phyloP scores from a whole-genome alignment of 495 filamentous ascomycete species.

The Penicillium arizonense region DNA sequence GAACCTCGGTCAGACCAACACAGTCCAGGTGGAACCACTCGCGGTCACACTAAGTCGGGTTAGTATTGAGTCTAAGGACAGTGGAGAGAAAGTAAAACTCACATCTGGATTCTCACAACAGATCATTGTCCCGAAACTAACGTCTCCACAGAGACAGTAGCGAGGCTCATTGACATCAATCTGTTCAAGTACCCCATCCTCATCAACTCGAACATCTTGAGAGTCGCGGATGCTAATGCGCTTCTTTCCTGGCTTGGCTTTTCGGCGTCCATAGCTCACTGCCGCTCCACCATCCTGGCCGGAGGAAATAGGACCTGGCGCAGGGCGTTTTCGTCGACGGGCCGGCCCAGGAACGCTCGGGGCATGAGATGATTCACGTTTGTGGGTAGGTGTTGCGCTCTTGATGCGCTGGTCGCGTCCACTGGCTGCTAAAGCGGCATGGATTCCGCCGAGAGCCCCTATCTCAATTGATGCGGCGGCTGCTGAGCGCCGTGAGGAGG shows the following conservation, averaged over 20 bases:
- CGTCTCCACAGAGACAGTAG: slow-evolving; percentile 89
- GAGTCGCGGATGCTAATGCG: slow-evolving; percentile 40
- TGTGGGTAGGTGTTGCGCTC: slow-evolving; percentile 46
- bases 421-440: slow-evolving; percentile 10
- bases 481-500: slow-evolving; percentile 46
- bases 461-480: slow-evolving; percentile 36
- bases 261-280: slow-evolving; percentile 75
- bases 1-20: slow-evolving; percentile 73
- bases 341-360: slow-evolving; percentile 45
- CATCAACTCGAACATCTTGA: slow-evolving; percentile 45
- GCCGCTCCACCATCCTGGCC: slow-evolving; percentile 70
- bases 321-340: slow-evolving; percentile 65
- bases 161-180: slow-evolving; percentile 85
- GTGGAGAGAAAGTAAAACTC: slow-evolving; percentile 40
- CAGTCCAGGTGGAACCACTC: slow-evolving; percentile 97
- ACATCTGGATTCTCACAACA: slow-evolving; percentile 89
- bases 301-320: slow-evolving; percentile 69
- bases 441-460: slow-evolving; percentile 8
- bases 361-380: slow-evolving; percentile 49
- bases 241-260: slow-evolving; percentile 67
- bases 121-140: slow-evolving; percentile 94
- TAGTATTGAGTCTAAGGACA: slow-evolving; percentile 12
- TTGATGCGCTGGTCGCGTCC: slow-evolving; percentile 46
- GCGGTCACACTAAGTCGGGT: slow-evolving; percentile 53
- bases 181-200: slow-evolving; percentile 57